A percentile compares a stretch with the other conserved stretches of the same genome.
Evolutionary conservation across 192 early-diverging fungal species (phyloP).

Genomic region (Coemansia sp.): DNA sequence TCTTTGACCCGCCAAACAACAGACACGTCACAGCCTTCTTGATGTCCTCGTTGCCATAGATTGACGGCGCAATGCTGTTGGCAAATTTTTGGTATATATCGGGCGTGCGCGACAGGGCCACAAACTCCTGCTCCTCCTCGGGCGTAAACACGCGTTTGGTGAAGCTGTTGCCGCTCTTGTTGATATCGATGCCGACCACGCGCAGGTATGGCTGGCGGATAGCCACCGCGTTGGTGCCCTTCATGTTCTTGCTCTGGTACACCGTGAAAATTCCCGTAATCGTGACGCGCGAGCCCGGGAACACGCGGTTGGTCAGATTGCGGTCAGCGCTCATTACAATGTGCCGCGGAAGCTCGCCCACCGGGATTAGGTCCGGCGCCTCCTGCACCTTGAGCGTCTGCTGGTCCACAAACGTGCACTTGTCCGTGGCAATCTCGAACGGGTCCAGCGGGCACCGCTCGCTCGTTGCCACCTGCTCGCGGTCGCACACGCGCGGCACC

Average conservation of each 20-base stretch:
- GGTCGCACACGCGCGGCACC: constrained; percentile 87
- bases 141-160: constrained; percentile 74
- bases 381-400: constrained; percentile 98
- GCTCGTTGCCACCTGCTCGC: constrained; percentile 32
- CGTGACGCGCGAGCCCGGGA: constrained; percentile 89
- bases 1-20: constrained; percentile 95
- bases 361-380: constrained; percentile 93
- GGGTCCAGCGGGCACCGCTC: constrained; percentile 74
- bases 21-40: constrained; percentile 95
- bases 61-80: constrained; percentile 93
- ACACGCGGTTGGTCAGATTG: constrained; percentile 83
- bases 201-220: constrained; percentile 92
- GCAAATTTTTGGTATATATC: constrained; percentile 90
- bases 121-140: constrained; percentile 91
- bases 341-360: constrained; percentile 97
- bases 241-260: constrained; percentile 71
- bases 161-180: constrained; percentile 65
- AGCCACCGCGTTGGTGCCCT: constrained; percentile 77
- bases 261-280: constrained; percentile 96
- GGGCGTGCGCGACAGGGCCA: constrained; percentile 80
- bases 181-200: constrained; percentile 87
- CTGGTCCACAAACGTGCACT: constrained; percentile 93
- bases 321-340: constrained; percentile 86
- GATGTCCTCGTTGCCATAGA: constrained; percentile 96
- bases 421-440: constrained; percentile 92